Evolutionary conservation across 2,329 filamentous ascomycete genomes (phyloP).

Genomic region (Cladophialophora carrionii): DNA sequence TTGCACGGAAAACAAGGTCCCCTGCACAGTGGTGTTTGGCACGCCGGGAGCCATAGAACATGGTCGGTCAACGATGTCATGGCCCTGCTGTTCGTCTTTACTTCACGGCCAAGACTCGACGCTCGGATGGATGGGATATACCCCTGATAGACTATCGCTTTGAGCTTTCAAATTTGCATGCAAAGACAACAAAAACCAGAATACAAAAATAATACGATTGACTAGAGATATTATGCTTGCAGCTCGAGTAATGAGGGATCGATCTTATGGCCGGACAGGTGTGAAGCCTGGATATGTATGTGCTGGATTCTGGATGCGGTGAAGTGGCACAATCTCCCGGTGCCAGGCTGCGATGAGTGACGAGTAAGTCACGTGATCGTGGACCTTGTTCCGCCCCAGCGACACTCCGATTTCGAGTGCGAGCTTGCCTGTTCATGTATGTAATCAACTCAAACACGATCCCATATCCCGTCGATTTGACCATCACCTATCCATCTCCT

Average conservation of each 20-base stretch:
- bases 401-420: conserved; percentile 9
- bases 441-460: conserved; percentile 21
- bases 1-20: conserved; percentile 8
- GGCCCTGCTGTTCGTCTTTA: conserved; percentile 19
- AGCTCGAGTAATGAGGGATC: background rate
- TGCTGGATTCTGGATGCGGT: background rate
- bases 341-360: conserved; percentile 34
- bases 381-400: conserved; percentile 24
- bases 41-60: conserved; percentile 22
- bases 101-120: conserved; percentile 17
- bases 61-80: conserved; percentile 21
- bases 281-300: background rate
- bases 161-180: background rate
- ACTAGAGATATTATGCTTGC: background rate
- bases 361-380: conserved; percentile 16
- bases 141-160: conserved; percentile 30
- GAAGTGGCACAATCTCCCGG: background rate
- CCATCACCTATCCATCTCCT: background rate
- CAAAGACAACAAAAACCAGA: background rate
- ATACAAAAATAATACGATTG: background rate
- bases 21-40: conserved; percentile 21
- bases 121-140: conserved; percentile 27
- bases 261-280: background rate
- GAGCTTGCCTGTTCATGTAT: conserved; percentile 13
- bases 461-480: background rate